Base-by-base conservation (phyloP, 345 rosid genomes). In the Eutrema yunnanense region DNA sequence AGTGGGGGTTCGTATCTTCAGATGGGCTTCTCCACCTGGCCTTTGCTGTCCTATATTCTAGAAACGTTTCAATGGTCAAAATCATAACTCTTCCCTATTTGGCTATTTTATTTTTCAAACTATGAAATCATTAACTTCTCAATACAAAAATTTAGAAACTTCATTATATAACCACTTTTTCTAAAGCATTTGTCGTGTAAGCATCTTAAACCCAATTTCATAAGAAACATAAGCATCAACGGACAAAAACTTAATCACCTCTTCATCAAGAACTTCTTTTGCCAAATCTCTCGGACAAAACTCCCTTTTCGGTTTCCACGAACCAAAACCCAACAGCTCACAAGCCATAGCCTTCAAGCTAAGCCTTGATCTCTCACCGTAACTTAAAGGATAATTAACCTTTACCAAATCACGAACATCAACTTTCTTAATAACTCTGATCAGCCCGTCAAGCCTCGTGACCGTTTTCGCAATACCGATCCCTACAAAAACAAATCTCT, bases 221-320 rank as follows among this genome's bases (percentile, higher is more conserved):
- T 54, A 56, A 73, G 64, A 54, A 46, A 73, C 77, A 32, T 64
- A 73, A 64, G 77, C 77, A 55, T 64, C 77, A 44, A 73, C 2
- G 5, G 49, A 55, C 50, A 73, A 73, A 36, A 44, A 46, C 71
- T 46, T 73, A 56, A 73, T 12, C 30, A 73, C 65, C 42, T 64
- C 77, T 64, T 55, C 77, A 47, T 55, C 77, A 64, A 64, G 77
- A 63, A 64, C 65, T 56, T 49, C 55, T 10, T 37, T 29, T 34
- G 13, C 42, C 32, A 64, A 26, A 1, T 73, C 71, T 64, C 42
- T 46, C 19, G 13, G 36, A 47, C 51, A 38, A 8, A 16, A 16
- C 71, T 65, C 3, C 69, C 38, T 65, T 36, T 38, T 38, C 12
- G 66, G 65, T 19, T 38, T 47, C 72, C 77, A 73, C n/a, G 71